These are phyloP conservation scores for Pseudogymnoascus sp. DNA, from an alignment of 2,329 filamentous ascomycete genomes.

Conservation along the genomic window DNA sequence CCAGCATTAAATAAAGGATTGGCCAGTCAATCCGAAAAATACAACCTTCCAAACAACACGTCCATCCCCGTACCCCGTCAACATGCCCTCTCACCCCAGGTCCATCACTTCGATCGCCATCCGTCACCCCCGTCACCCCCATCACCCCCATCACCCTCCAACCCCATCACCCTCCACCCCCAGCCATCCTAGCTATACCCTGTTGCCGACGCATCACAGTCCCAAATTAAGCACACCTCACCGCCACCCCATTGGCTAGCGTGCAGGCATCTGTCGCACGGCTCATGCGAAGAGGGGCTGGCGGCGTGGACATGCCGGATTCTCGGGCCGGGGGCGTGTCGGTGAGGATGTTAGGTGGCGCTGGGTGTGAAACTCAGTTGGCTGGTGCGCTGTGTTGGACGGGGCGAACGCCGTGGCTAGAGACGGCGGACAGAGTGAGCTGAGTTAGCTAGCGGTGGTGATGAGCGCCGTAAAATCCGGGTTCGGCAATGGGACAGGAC, in stretches of 20 bases:
- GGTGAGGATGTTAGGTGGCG: neutral
- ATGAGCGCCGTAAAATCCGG: neutral
- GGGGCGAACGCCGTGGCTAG: neutral
- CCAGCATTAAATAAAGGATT: neutral
- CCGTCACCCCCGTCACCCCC: neutral
- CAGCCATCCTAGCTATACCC: neutral
- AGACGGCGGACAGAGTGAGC: neutral
- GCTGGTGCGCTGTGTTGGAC: neutral
- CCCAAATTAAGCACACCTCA: conserved; percentile 6
- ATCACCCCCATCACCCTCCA: neutral
- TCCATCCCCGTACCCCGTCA: conserved; percentile 1
- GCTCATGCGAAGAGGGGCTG: neutral
- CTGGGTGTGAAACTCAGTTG: neutral
- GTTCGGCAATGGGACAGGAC: neutral
- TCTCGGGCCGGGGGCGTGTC: neutral
- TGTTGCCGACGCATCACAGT: neutral
- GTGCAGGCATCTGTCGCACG: neutral
- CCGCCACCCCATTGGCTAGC: neutral
- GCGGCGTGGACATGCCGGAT: neutral
- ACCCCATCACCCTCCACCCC: neutral
- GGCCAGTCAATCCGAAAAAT: neutral
- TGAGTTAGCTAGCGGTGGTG: neutral
- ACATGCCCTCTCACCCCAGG: neutral
- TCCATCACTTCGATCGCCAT: neutral
- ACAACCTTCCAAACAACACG: neutral